These are phyloP conservation scores for Echinosophora koreensis DNA, from an alignment of 306 rosid species.

Conservation along the genomic window DNA sequence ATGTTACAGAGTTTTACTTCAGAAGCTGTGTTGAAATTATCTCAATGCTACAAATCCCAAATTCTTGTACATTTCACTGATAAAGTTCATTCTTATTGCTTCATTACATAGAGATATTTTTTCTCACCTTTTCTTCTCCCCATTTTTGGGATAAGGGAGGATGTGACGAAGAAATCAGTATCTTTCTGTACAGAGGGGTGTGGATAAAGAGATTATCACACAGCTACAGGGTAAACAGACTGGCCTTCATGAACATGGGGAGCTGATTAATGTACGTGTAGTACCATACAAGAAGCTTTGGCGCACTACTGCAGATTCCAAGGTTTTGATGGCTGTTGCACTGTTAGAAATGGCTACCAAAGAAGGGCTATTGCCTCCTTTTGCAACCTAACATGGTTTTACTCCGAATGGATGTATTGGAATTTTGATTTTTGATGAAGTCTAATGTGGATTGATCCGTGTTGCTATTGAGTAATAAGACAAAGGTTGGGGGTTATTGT, in stretches of 20 bases:
- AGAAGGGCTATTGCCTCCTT: slow-evolving; percentile 70
- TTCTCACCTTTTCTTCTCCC: not conserved
- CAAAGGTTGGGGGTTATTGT: not conserved
- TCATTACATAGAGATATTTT: slow-evolving; percentile 1
- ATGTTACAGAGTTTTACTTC: not conserved
- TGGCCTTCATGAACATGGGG: slow-evolving; percentile 90
- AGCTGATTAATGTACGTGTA: slow-evolving; percentile 79
- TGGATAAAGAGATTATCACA: slow-evolving; percentile 64
- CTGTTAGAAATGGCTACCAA: slow-evolving; percentile 83
- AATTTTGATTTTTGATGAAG: not conserved
- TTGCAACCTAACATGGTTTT: slow-evolving; percentile 30
- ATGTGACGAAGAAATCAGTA: slow-evolving; percentile 87
- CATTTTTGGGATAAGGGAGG: slow-evolving; percentile 67
- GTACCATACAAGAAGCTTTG: slow-evolving; percentile 81
- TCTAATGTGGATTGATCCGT: not conserved
- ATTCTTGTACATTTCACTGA: slow-evolving; percentile 7
- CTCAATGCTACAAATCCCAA: not conserved
- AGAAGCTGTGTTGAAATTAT: not conserved
- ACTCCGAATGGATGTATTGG: not conserved
- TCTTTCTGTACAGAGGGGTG: slow-evolving; percentile 72
- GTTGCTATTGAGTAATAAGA: not conserved
- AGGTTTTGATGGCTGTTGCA: slow-evolving; percentile 78
- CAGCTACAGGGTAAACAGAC: slow-evolving; percentile 86
- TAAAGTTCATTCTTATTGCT: slow-evolving; percentile 24
- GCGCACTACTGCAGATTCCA: slow-evolving; percentile 84